Percentiles rank a stretch among this genome's conserved stretches.
phyloP scores from a whole-genome alignment of 140 eudicot species.

The Stevia rebaudiana region DNA sequence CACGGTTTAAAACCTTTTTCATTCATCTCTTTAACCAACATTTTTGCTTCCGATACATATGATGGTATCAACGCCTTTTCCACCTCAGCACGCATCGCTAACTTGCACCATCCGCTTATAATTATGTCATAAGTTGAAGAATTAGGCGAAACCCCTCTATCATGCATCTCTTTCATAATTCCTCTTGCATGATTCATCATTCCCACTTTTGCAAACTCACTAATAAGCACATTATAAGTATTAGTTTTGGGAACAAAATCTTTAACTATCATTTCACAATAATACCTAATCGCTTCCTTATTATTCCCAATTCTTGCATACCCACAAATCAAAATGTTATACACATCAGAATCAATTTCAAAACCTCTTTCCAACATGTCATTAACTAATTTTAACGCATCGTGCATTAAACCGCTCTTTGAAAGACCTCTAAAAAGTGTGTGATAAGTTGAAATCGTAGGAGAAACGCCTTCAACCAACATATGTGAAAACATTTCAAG shows the following conservation, averaged over 20 bases:
- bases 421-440: conserved; percentile 57
- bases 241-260: conserved; percentile 68
- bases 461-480: conserved; percentile 56
- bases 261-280: conserved; percentile 90
- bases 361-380: conserved; percentile 66
- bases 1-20: conserved; percentile 69
- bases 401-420: conserved; percentile 48
- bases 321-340: conserved; percentile 63
- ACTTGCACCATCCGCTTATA: conserved; percentile 65
- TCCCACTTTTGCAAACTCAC: conserved; percentile 72
- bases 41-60: conserved; percentile 52
- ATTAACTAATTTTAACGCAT: conserved; percentile 35
- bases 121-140: conserved; percentile 87
- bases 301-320: conserved; percentile 58
- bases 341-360: conserved; percentile 46
- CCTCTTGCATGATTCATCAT: conserved; percentile 87
- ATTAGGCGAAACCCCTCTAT: conserved; percentile 56
- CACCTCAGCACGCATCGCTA: conserved; percentile 45
- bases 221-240: conserved; percentile 69
- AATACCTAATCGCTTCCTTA: conserved; percentile 71
- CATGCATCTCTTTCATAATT: conserved; percentile 89
- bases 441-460: conserved; percentile 66
- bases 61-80: conserved; percentile 43
- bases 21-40: conserved; percentile 62
- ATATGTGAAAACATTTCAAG: conserved; percentile 50